Evolutionary conservation across 169 alveolate species (phyloP), one percentile per base, ranked within the genome.

Genomic region (Besnoitia besnoiti): DNA sequence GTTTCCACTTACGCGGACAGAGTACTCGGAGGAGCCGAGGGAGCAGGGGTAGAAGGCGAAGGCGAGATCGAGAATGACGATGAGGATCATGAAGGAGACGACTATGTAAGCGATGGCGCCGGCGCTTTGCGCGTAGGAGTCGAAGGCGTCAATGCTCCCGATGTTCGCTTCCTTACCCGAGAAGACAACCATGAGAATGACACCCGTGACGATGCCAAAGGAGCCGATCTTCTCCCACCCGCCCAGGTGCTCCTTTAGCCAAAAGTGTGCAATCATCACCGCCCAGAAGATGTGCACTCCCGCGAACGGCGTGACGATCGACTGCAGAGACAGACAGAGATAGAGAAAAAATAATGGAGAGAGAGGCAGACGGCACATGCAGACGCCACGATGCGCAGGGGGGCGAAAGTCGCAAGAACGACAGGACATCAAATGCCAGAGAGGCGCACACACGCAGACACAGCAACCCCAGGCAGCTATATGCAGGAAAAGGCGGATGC

Each of bases 281-380:
- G 94, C 89, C 90, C 89, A 85, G 91, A 91, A 91, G 40, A 91
- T 91, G 87, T 91, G 94, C 40, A 91, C 94, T 3, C 89, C 94
- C 10, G 94, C 94, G 37, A 91, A 91, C 30, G 94, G 94, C 1
- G 94, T 91, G 55, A 91, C 94, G 46, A 91, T 84, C 55, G 94
- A 91, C 94, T 91, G 89, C 21, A 44, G 82, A 59, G 73, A 49
- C 19, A 35, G 27, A 82, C 40, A 82, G 73, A 82, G 24, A 37
- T 19, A 42, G 62, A 7, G 67, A 12, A 47, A 42, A 37, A 35
- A 8, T 2, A 33, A 37, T 1, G 30, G 89, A 82, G 24, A 37
- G 82, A 30, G 24, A 3, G 82, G 21, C 39, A 73, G 46, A 7
- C 12, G 46, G 46, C 19, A 30, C 27, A 30, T 16, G 37, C 35